Percentiles rank a stretch among this genome's conserved stretches.
Conservation (phyloP, 2,329 filamentous ascomycete species). For the Pseudohalonectria lignicola region DNA sequence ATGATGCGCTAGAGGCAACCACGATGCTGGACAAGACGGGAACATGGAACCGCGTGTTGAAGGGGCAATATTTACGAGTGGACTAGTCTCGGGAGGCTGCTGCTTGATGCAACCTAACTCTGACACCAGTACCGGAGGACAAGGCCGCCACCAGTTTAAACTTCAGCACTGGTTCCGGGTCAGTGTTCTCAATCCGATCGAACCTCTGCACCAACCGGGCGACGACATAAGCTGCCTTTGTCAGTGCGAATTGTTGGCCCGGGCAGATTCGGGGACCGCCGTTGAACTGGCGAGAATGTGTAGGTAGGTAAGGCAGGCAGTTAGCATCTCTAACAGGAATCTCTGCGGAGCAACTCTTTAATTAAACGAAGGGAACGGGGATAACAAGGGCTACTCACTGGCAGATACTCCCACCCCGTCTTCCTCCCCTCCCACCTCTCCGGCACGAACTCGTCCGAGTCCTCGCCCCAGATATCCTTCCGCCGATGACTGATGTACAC, state of each 20-base stretch:
- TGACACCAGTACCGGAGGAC: neutral
- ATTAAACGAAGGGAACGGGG: neutral
- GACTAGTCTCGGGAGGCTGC: too few relatives aligned
- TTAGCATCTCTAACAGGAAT: neutral
- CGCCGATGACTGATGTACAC: slow-evolving; percentile 20
- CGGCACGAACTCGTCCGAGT: neutral
- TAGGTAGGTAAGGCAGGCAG: neutral
- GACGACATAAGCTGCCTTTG: neutral
- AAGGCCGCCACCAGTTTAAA: neutral
- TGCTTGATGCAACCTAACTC: neutral
- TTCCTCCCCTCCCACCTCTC: slow-evolving; percentile 1
- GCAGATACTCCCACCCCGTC: slow-evolving; percentile 5
- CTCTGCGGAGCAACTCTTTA: too few relatives aligned
- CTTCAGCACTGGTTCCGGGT: neutral
- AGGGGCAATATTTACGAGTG: too few relatives aligned
- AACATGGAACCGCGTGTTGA: too few relatives aligned
- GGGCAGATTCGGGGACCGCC: slow-evolving; percentile 4
- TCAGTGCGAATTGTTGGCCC: slow-evolving; percentile 1
- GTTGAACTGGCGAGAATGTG: slow-evolving; percentile 4
- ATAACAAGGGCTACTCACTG: neutral
- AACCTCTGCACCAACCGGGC: slow-evolving; percentile 1
- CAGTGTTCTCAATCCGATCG: neutral
- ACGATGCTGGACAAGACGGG: too few relatives aligned
- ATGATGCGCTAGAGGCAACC: too few relatives aligned
- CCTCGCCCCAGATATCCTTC: slow-evolving; percentile 1